phyloP scores from a whole-genome alignment of 2,329 filamentous ascomycete species.

The Eutypa lata region DNA sequence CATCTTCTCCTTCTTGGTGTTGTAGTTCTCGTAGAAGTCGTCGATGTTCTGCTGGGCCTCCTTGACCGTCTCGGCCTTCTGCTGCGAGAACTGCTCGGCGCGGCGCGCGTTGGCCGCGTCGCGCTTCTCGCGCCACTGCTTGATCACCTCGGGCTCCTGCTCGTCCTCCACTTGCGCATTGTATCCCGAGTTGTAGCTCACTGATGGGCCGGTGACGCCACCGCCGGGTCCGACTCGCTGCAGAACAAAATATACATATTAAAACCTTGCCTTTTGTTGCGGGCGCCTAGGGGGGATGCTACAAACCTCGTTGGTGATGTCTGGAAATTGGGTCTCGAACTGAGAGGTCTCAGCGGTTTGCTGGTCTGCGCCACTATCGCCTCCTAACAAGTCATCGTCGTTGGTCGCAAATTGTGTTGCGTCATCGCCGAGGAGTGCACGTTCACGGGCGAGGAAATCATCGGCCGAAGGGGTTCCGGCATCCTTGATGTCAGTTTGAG shows the following conservation, averaged over 20 bases:
- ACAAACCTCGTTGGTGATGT: constrained; percentile 66
- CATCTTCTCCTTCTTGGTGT: constrained; percentile 93
- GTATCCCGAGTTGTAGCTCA: constrained; percentile 61
- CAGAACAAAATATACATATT: constrained; percentile 8
- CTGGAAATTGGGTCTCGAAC: constrained; percentile 90
- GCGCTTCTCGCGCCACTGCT: constrained; percentile 87
- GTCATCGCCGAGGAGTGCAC: constrained; percentile 86
- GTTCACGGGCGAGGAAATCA: constrained; percentile 90
- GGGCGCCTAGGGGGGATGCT: neutral
- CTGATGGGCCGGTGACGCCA: constrained; percentile 72
- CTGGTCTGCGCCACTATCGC: constrained; percentile 31
- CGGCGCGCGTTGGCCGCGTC: constrained; percentile 80
- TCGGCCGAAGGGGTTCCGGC: constrained; percentile 61
- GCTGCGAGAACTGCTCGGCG: constrained; percentile 75
- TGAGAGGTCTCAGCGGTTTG: constrained; percentile 33
- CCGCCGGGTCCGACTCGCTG: constrained; percentile 72
- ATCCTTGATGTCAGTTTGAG: constrained; percentile 63
- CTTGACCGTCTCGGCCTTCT: constrained; percentile 81
- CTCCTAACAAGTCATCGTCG: constrained; percentile 70
- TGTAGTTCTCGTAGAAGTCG: constrained; percentile 99
- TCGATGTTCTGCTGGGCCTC: constrained; percentile 94
- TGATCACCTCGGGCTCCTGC: constrained; percentile 84
- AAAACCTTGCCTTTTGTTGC: neutral
- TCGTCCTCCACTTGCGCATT: constrained; percentile 60
- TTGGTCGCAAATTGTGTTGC: constrained; percentile 83